Conservation (phyloP, 2,329 filamentous ascomycete species). For the Alternaria sp. region DNA sequence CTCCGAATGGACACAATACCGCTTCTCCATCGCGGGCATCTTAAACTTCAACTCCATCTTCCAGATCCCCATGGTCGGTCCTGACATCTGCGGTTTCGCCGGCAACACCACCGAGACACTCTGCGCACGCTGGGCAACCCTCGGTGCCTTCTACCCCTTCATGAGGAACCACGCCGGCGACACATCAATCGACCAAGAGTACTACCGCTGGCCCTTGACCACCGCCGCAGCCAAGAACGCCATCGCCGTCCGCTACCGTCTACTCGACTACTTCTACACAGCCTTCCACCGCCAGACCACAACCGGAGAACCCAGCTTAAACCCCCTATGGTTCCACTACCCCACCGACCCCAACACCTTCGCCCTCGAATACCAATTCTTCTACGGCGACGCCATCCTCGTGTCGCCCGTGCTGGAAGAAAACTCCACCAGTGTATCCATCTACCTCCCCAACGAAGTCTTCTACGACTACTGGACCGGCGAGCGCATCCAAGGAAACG, state of each 20-base stretch:
- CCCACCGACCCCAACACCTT: constrained; percentile 62
- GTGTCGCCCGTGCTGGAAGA: constrained; percentile 63
- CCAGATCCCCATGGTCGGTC: constrained; percentile 55
- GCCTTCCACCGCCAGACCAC: constrained; percentile 65
- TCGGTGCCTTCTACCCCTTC: constrained; percentile 77
- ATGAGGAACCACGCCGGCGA: constrained; percentile 73
- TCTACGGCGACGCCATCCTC: constrained; percentile 63
- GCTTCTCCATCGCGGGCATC: constrained; percentile 48
- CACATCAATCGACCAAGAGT: constrained; percentile 67
- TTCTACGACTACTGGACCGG: constrained; percentile 68
- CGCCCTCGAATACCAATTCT: constrained; percentile 61
- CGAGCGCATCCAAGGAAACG: constrained; percentile 55
- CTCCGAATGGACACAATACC: constrained; percentile 53
- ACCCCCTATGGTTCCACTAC: constrained; percentile 75
- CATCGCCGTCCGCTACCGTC: constrained; percentile 72
- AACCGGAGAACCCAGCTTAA: constrained; percentile 68
- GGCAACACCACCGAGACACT: constrained; percentile 71
- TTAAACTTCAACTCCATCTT: constrained; percentile 55
- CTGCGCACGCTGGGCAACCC: constrained; percentile 73
- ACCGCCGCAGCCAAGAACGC: constrained; percentile 69
- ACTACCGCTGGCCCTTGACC: constrained; percentile 57
- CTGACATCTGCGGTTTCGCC: constrained; percentile 77
- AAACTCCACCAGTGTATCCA: constrained; percentile 58
- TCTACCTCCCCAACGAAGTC: constrained; percentile 63
- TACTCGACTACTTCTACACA: constrained; percentile 81